Conservation (phyloP, 768 basidiomycete species). For the Boletus subcaerulescens region DNA sequence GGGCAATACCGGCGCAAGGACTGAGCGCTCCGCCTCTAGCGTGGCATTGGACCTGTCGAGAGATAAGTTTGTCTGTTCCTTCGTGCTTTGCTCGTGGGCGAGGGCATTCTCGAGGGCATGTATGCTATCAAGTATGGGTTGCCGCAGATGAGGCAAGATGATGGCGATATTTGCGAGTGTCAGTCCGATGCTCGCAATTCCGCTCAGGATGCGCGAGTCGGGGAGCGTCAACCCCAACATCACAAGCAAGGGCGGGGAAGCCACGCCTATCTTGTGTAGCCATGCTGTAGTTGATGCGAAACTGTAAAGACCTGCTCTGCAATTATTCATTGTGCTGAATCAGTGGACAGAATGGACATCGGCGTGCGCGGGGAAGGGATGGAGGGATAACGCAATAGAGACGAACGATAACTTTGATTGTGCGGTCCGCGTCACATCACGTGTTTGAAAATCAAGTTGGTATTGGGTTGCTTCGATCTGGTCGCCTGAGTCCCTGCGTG, state of each 20-base stretch:
- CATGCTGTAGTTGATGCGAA: conserved; percentile 20
- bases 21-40: neutral
- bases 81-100: neutral
- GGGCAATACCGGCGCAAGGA: neutral
- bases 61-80: neutral
- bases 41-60: neutral
- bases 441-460: conserved; percentile 19
- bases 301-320: conserved; percentile 28
- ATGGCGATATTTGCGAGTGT: conserved; percentile 24
- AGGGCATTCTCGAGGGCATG: neutral
- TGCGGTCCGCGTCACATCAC: conserved; percentile 17
- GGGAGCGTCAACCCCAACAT: conserved; percentile 24
- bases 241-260: conserved; percentile 26
- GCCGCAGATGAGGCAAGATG: conserved; percentile 25
- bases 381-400: neutral
- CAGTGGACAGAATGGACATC: conserved; percentile 2
- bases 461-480: no score
- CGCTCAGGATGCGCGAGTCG: conserved; percentile 25
- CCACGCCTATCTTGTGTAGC: conserved; percentile 20
- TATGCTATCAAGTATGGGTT: conserved; percentile 15
- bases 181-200: conserved; percentile 24
- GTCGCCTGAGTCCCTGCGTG: no score
- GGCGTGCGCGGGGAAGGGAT: neutral
- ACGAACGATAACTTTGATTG: neutral
- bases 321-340: conserved; percentile 19